Evolutionary conservation across 2,329 filamentous ascomycete species (phyloP).

Genomic region (Kalmusia sp.): DNA sequence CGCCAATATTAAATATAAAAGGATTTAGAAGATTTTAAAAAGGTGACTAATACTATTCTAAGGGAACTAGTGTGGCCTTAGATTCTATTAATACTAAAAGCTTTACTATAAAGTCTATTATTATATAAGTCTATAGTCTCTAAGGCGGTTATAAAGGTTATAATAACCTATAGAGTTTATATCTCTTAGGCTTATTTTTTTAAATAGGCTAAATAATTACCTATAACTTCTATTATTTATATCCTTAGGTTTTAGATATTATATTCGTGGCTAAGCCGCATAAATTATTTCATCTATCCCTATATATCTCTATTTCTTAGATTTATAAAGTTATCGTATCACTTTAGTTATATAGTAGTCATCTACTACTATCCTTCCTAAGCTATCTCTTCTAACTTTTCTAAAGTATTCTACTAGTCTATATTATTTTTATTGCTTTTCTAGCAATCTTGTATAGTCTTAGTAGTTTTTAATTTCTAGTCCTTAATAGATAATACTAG

Average conservation of each 20-base stretch:
- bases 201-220: not conserved
- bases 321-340: not conserved
- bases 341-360: not conserved
- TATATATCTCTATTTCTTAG: not conserved
- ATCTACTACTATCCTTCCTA: not conserved
- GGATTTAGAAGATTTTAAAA: no score
- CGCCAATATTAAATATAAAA: no score
- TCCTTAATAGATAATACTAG: no score
- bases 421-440: not conserved
- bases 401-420: not conserved
- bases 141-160: not conserved
- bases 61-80: no score
- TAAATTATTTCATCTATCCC: not conserved
- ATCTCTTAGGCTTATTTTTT: no score
- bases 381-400: not conserved
- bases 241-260: not conserved
- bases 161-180: not conserved
- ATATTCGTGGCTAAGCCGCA: not conserved
- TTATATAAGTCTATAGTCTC: no score
- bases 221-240: not conserved
- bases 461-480: not conserved
- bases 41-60: no score
- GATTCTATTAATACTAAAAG: not conserved
- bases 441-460: no score
- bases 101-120: not conserved